Base-by-base conservation (phyloP, 257 asterid genomes). In the Salvia hispanica region DNA sequence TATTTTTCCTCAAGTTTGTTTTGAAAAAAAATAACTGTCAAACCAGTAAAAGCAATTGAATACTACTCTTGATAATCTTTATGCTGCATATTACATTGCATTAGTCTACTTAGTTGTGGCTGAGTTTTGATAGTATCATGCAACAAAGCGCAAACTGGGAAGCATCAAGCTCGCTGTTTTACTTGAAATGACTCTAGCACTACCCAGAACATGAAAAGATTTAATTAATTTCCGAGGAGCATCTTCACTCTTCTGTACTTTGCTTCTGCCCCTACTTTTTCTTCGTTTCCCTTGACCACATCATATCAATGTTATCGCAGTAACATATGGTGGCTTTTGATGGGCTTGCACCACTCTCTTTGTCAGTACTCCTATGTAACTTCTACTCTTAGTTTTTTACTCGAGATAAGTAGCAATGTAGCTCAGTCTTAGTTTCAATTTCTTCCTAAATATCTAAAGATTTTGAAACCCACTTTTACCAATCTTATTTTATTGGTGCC, bases 321-420 rank as follows among this genome's bases (percentile, higher is more conserved):
- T 66, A 34, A 28, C 31, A 45, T 28, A 9, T 44, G 54, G 51
- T 33, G 9, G 66, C 37, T 65, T 65, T 9, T 16, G 40, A 47
- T 44, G 0, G 59, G 34, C 21, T 40, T 42, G 44, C 72, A 67
- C 33, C 4, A 21, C n/a, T 69, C 62, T 37, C 42, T 37, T 3
- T 37, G 4, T 37, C 39, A 44, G 4, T n/a, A 34, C 4, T n/a
- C n/a, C n/a, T 54, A 11, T 51, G 18, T 50, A 57, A 18, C 52
- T 56, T 37, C 40, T 39, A 51, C 8, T 42, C 25, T 40, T 21
- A 36, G 66, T 31, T 72, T 55, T 43, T 18, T 18, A 57, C 13
- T 14, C n/a, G 37, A 59, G 56, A 40, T 28, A 53, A 61, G 37
- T 75, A 46, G 43, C 62, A 69, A 44, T 33, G 14, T 69, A 54